Evolutionary conservation across 2,329 filamentous ascomycete species (phyloP).

Genomic region (Colletotrichum phormii): DNA sequence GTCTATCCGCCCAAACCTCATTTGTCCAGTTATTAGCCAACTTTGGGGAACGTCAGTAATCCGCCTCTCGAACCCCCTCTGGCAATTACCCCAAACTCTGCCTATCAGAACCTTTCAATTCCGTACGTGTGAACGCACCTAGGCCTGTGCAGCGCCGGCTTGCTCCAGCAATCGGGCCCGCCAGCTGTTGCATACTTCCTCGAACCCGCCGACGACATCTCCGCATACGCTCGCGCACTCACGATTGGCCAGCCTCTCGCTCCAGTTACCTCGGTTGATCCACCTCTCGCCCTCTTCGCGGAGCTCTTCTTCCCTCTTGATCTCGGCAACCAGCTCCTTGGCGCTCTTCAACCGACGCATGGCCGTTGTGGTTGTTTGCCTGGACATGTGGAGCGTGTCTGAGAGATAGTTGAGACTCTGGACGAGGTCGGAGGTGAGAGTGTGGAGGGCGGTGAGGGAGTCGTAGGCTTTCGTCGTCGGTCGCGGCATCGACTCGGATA

Average conservation of each 20-base stretch:
- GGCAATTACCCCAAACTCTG: not conserved
- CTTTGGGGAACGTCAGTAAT: not conserved
- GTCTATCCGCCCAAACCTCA: not conserved
- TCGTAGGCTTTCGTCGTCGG: constrained; percentile 71
- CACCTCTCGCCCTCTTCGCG: constrained; percentile 86
- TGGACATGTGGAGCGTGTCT: constrained; percentile 93
- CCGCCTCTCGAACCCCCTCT: not conserved
- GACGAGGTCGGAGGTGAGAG: constrained; percentile 78
- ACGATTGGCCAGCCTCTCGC: constrained; percentile 77
- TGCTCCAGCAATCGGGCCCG: constrained; percentile 78
- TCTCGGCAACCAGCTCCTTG: constrained; percentile 86
- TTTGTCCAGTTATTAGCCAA: not conserved
- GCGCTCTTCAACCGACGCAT: constrained; percentile 83
- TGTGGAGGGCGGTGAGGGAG: constrained; percentile 76
- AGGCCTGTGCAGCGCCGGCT: constrained; percentile 61
- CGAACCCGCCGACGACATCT: constrained; percentile 92
- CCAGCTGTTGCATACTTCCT: constrained; percentile 89
- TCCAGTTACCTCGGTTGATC: constrained; percentile 86
- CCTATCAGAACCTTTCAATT: not conserved
- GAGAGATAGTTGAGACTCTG: constrained; percentile 87
- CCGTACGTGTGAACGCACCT: constrained; percentile 10
- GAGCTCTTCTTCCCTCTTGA: constrained; percentile 84
- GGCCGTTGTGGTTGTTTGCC: constrained; percentile 86
- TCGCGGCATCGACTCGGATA: constrained; percentile 75
- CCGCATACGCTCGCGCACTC: constrained; percentile 87